Base-by-base conservation (phyloP, 139 green algal genomes). In the Chloropicon primus region DNA sequence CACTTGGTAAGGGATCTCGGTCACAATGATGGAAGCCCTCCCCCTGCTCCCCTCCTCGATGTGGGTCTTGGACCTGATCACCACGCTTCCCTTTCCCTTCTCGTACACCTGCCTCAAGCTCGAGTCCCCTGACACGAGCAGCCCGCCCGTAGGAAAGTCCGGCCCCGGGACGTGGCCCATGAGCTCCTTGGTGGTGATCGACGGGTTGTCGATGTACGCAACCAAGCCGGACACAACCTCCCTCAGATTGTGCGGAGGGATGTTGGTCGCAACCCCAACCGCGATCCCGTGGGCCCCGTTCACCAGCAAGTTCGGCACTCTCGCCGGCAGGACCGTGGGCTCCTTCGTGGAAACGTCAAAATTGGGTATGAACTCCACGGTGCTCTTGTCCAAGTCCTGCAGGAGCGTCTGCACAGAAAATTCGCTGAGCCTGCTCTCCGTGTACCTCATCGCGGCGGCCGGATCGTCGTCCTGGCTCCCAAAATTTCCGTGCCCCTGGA, bases 401-500 rank as follows among this genome's bases (percentile, higher is more conserved):
- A 99, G 86, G 74, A 99, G 86, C 80, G 87, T 85, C 1, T 90
- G 87, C 1, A 82, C 78, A 0, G 92, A 29, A 21, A 84, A 5
- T 1, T 78, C 54, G 80, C 85, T 79, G 54, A 89, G 74, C 21
- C 72, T 25, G 84, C 87, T 90, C 84, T 92, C 87, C 1, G 88
- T 93, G 85, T 94, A 93, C 10, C 95, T 85, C 95, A 99, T 99
- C 41, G 95, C 95, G 24, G 95, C 95, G 5, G 95, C 77, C 0
- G 95, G 95, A 85, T 99, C 95, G 78, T 91, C 85, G 87, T 99
- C 95, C 28, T 97, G 72, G 0, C 89, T 96, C 0, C 95, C 95
- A 86, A 99, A 99, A 84, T 99, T 99, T 74, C 95, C 95, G 82
- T 99, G 95, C 24, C 95, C 95, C 21, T 87, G 78, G 54, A 99